Base-by-base conservation (phyloP, 306 rosid genomes). In the Inga leiocalycina region DNA sequence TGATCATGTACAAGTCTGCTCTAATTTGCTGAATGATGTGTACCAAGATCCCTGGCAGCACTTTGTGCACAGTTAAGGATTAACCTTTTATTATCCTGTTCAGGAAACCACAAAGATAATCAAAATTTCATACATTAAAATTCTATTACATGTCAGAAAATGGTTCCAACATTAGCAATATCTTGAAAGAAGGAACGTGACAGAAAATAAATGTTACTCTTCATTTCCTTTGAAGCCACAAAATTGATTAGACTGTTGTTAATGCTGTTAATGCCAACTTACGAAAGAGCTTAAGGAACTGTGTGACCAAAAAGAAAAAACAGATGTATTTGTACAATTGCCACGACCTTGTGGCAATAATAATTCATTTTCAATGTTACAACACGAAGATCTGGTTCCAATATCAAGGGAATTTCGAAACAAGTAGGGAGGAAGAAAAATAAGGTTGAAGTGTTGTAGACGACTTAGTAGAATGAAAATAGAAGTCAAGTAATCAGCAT, bases 61-160 rank as follows among this genome's bases (percentile, higher is more conserved):
- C 76, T 65, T 75, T 17, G 30, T 57, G n/a, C 75, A 49, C 64
- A 7, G 73, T 64, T 41, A 62, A 37, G 22, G 57, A 30, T 61
- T 70, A 80, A 62, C 74, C 70, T 39, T 37, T 75, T 52, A 43
- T 17, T 35, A 34, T 79, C 76, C 83, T 80, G 79, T 76, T 74
- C 66, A 84, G 75, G 71, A 52, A 87, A 71, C 85, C 70, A 79
- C 87, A 86, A 61, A 83, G 68, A 76, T 32, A 85, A 72, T 62
- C 76, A 70, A 45, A 77, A 78, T 65, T 69, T 15, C 37, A 71
- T 17, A 39, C 3, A 71, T 41, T 56, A 80, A 68, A 45, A 48
- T 35, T 76, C 56, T 32, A 52, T 54, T 45, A 44, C 27, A 30
- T 39, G 34, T 9, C 32, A 70, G 49, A 78, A 59, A 35, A 62